Conservation (phyloP, 805 yeast species). For the Scheffersomyces coipomensis region DNA sequence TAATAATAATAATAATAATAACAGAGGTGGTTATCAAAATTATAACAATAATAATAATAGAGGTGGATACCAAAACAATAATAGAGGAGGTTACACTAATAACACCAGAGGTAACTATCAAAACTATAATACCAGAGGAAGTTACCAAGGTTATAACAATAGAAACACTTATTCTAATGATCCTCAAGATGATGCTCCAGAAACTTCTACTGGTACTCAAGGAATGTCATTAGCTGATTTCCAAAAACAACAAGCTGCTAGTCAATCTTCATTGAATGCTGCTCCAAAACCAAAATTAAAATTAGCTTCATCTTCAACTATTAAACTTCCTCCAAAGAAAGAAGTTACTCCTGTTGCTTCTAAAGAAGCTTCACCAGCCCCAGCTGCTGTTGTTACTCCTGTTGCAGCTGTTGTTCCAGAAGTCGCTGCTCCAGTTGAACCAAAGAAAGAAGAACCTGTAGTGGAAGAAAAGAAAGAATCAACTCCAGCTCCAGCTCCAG, state of each 20-base stretch:
- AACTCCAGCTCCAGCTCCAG: conserved; percentile 21
- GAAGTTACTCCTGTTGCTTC: conserved; percentile 16
- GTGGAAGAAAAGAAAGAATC: conserved; percentile 23
- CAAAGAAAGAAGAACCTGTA: conserved; percentile 17
- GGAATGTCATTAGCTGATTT: conserved; percentile 79
- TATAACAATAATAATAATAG: conserved; percentile 10
- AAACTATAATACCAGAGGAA: conserved; percentile 16
- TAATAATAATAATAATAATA: conserved; percentile 14
- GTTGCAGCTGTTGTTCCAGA: conserved; percentile 15
- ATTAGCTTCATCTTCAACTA: conserved; percentile 62
- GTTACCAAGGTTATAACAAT: conserved; percentile 16
- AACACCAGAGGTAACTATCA: conserved; percentile 20
- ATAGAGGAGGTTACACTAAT: conserved; percentile 20
- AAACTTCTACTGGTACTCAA: conserved; percentile 11
- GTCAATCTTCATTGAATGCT: conserved; percentile 39
- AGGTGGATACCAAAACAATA: conserved; percentile 11
- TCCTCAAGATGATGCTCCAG: conserved; percentile 12
- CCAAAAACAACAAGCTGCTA: conserved; percentile 61
- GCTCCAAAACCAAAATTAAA: conserved; percentile 71
- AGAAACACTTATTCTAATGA: conserved; percentile 18
- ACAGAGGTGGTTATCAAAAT: conserved; percentile 20
- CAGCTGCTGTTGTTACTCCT: conserved; percentile 18
- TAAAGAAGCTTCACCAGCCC: conserved; percentile 21
- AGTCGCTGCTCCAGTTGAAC: conserved; percentile 16
- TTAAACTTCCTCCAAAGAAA: conserved; percentile 52